Base-by-base conservation (phyloP, 148 eudicot species). In the Silene latifolia region DNA sequence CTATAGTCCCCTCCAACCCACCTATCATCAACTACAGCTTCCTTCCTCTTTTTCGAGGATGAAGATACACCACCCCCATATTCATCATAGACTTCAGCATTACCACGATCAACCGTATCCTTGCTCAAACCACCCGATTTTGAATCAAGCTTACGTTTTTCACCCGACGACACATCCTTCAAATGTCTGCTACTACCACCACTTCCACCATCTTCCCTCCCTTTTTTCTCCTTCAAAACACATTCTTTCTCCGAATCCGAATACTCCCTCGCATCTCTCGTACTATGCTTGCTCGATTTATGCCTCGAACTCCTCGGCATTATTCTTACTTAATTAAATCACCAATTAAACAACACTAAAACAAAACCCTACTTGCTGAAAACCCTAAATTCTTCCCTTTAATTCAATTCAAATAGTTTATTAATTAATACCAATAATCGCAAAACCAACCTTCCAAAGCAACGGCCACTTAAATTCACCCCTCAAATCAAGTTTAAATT, bases 251-350 rank as follows among this genome's bases (percentile, higher is more conserved):
- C 98, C 14, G 97, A 87, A 66, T 89, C 97, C 54, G 96, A 95
- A 65, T 83, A 82, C 29, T 93, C 97, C 77, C 75, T 86, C 27
- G 72, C 81, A 63, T 87, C 93, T 63, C 83, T 84, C 24, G 88
- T 81, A 80, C 89, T 85, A 73, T 90, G 93, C 74, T 91, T 94
- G 78, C 96, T 94, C 67, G 96, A 95, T 87, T 95, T 95, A 75
- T 90, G 95, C 64, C 96, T 82, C 76, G 96, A 95, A 86, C 97
- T 92, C 74, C 88, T 86, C 76, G 98, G 92, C 98, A 95, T 95
- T 66, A 25, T 72, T 21, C 73, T 21, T 10, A 4, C 66, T 29
- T 13, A 0, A 65, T 63, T 58, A 68, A 47, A 46, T 71, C 29
- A 13, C 47, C 56, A 71, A 66, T 62, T 21, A 48, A 54, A 24